These are phyloP conservation scores for Triticum dicoccoides DNA, from an alignment of 176 grass and related monocot species.

Conservation along the genomic window DNA sequence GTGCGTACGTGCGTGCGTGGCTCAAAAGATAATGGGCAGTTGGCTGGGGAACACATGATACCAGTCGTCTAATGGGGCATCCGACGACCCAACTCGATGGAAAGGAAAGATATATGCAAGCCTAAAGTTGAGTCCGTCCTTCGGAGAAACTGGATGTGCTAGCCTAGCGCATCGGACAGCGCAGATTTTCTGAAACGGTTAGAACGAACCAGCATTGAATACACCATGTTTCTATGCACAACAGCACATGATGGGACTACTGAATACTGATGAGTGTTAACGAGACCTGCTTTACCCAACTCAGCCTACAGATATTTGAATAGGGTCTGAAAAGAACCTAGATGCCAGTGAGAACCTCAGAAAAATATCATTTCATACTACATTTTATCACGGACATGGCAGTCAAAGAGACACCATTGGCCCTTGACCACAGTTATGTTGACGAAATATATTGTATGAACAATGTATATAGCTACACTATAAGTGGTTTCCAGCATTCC, in stretches of 20 bases:
- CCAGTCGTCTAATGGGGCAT: background rate
- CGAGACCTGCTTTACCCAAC: background rate
- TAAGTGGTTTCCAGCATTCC: background rate
- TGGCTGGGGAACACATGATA: background rate
- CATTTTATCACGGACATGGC: background rate
- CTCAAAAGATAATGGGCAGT: background rate
- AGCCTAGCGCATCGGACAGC: background rate
- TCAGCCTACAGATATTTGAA: background rate
- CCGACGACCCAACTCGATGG: constrained; percentile 1
- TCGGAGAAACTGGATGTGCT: background rate
- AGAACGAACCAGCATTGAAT: background rate
- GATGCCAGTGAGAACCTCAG: background rate
- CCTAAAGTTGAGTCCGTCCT: background rate
- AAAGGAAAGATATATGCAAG: background rate
- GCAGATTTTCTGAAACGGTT: background rate
- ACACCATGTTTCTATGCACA: background rate
- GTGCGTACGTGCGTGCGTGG: background rate
- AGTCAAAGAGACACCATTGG: background rate
- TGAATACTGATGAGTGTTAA: background rate
- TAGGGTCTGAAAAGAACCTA: background rate
- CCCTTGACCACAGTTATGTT: background rate
- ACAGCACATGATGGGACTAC: background rate
- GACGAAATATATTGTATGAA: background rate
- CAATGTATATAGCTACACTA: background rate
- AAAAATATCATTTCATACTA: background rate